Base-by-base conservation (phyloP, 2,329 filamentous ascomycete species). In the Alternaria arbusti region DNA sequence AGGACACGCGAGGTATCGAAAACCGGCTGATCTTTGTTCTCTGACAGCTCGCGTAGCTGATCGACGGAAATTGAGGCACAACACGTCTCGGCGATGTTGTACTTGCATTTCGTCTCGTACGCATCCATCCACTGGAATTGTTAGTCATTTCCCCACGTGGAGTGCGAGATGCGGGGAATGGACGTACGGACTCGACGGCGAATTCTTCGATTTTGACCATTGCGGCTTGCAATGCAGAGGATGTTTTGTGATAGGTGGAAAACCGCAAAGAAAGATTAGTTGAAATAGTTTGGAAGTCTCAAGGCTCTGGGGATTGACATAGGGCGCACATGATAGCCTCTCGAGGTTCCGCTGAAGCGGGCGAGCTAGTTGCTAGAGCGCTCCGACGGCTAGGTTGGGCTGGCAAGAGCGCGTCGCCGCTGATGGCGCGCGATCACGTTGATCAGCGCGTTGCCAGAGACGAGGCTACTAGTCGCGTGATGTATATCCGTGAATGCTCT, bases 21-120 rank as follows among this genome's bases (percentile, higher is more conserved):
- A 74, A 81, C 86, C 56, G 73, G 85, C 79, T 61, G 79, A 58
- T 66, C 71, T 54, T 86, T 85, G 69, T 89, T 85, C 47, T 87
- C 86, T 17, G 84, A 89, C 25, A 95, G 79, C 0, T 79, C 79
- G 10, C 85, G 81, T 4, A 95, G 84, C 51, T 94, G 87, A 23
- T 90, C 85, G 62, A 95, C 82, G 0, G 91, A 94, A 22, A 95
- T 84, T 4, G 91, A 93, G 3, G 90, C 88, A 59, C 88, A 90
- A 74, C 92, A 95, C 1, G 92, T 95, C 79, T 95, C 92, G 61
- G 91, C 90, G 52, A 95, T 86, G 78, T 96, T 94, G 77, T 86
- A 86, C 62, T 85, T 86, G 64, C 83, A 83, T 26, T 80, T 80
- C 2, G 79, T 82, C 68, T 87, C 85, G 70, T 86, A 81, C 57